Conservation (phyloP, 345 rosid species). For the Arabidopsis suecica region DNA sequence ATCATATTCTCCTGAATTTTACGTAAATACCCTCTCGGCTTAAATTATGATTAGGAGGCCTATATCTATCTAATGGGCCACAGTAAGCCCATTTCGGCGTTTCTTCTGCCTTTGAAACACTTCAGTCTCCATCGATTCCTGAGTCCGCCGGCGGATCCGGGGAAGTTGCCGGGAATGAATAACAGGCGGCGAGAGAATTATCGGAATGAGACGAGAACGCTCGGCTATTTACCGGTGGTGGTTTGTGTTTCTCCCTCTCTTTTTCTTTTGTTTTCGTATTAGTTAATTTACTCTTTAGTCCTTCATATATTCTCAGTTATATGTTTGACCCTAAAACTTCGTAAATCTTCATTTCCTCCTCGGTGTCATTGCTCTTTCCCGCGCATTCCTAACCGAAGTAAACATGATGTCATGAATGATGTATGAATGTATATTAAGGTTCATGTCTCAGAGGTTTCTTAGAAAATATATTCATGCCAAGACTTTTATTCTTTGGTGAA, state of each 20-base stretch:
- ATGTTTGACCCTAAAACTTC: background rate
- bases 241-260: constrained; percentile 5
- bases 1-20: background rate
- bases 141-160: constrained; percentile 4
- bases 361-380: background rate
- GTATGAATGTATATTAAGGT: background rate
- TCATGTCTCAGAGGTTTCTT: background rate
- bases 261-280: background rate
- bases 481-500: no score
- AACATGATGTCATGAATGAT: background rate
- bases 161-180: background rate
- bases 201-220: no score
- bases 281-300: background rate
- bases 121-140: background rate
- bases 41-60: background rate
- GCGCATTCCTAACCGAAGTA: background rate
- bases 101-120: background rate
- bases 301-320: background rate
- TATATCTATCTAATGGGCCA: background rate
- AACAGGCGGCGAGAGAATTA: background rate
- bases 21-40: background rate
- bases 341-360: background rate
- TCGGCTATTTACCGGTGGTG: background rate
- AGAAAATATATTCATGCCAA: no score
- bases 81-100: background rate